A percentile compares a stretch with the other conserved stretches of the same genome.
phyloP scores from a whole-genome alignment of 2,329 filamentous ascomycete species.

The Calonectria multiphialidica region DNA sequence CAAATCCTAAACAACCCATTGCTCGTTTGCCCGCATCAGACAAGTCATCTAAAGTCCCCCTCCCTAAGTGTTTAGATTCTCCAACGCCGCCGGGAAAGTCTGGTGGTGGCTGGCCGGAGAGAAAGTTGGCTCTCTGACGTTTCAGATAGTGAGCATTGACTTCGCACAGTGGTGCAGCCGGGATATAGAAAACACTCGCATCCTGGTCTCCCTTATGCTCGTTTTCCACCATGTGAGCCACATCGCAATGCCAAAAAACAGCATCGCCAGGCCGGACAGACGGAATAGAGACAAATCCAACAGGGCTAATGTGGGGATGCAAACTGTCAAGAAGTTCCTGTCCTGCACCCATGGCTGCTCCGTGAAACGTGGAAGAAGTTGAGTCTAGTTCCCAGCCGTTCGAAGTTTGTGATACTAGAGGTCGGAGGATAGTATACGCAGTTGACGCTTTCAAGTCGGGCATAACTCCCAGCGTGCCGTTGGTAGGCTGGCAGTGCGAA shows the following conservation, averaged over 20 bases:
- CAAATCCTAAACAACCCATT: neutral
- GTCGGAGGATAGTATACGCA: neutral
- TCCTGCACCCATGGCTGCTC: neutral
- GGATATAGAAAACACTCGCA: conserved; percentile 3
- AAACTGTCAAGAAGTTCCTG: neutral
- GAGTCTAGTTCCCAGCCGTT: neutral
- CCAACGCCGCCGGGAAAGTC: conserved; percentile 1
- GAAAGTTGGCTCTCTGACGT: neutral
- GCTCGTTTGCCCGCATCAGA: neutral
- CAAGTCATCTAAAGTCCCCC: neutral
- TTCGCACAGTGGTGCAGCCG: neutral
- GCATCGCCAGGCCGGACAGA: neutral
- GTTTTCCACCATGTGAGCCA: neutral
- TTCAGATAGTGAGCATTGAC: neutral
- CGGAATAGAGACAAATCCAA: neutral
- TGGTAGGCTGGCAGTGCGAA: neutral
- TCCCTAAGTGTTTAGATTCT: neutral
- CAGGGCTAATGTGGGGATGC: neutral
- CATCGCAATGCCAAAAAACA: neutral
- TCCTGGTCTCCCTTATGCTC: neutral
- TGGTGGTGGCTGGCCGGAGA: neutral
- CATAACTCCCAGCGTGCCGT: neutral
- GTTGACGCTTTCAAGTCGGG: neutral
- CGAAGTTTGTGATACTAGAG: neutral
- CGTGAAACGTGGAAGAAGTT: neutral